phyloP scores from a whole-genome alignment of 1,284 basidiomycete species.

The Trametes polyzona region DNA sequence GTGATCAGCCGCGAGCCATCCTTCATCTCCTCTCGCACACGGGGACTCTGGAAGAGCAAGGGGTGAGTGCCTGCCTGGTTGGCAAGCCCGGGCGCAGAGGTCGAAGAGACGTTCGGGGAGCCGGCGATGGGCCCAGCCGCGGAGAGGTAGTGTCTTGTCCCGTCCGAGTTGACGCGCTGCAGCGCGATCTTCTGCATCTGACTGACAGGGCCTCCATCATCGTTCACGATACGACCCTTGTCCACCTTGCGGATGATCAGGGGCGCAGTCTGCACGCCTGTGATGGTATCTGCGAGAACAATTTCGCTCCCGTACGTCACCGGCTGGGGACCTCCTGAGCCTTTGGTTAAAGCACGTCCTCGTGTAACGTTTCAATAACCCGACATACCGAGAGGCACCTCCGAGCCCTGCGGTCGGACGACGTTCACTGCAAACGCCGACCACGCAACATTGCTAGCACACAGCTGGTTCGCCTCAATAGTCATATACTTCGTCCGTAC shows the following conservation, averaged over 20 bases:
- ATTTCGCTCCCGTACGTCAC: constrained; percentile 94
- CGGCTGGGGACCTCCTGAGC: constrained; percentile 65
- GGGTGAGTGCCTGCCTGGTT: constrained; percentile 80
- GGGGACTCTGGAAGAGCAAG: constrained; percentile 75
- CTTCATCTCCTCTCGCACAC: constrained; percentile 74
- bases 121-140: constrained; percentile 83
- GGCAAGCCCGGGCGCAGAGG: constrained; percentile 68
- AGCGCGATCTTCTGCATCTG: constrained; percentile 97
- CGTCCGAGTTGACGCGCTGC: constrained; percentile 81
- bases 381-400: constrained; percentile 59
- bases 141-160: constrained; percentile 79
- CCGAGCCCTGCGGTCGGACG: constrained; percentile 61
- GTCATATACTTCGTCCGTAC: constrained; percentile 97
- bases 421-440: constrained; percentile 94
- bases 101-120: constrained; percentile 63
- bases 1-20: constrained; percentile 69
- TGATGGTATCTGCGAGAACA: constrained; percentile 81
- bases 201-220: constrained; percentile 89
- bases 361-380: constrained; percentile 54
- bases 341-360: constrained; percentile 33
- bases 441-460: constrained; percentile 87
- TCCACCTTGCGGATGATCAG: constrained; percentile 92
- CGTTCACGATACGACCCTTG: constrained; percentile 80
- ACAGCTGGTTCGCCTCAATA: constrained; percentile 82
- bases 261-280: constrained; percentile 85